These are phyloP conservation scores for Termitomyces sp. DNA, from an alignment of 768 basidiomycete species.

Conservation along the genomic window DNA sequence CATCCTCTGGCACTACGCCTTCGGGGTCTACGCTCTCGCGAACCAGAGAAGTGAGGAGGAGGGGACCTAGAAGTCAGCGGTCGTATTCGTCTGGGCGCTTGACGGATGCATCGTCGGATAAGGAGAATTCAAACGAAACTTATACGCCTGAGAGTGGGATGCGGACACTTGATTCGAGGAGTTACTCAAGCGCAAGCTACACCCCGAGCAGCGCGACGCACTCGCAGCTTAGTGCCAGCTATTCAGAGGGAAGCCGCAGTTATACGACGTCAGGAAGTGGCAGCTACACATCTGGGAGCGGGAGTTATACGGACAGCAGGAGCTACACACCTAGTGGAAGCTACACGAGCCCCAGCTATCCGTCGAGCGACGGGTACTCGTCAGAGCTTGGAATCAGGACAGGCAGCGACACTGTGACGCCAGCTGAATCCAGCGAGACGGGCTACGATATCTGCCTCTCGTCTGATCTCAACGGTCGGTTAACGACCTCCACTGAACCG, in stretches of 20 bases:
- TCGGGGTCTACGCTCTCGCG: constrained; percentile 52
- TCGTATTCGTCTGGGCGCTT: constrained; percentile 38
- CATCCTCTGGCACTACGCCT: constrained; percentile 41
- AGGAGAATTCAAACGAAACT: constrained; percentile 43
- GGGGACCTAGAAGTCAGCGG: constrained; percentile 38
- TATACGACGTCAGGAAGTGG: constrained; percentile 6
- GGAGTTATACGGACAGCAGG: constrained; percentile 18
- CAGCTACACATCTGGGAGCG: constrained; percentile 9
- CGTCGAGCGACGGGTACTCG: constrained; percentile 5
- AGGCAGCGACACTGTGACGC: constrained; percentile 27
- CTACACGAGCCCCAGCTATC: constrained; percentile 15
- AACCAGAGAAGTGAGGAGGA: constrained; percentile 53
- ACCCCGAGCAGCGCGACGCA: constrained; percentile 9
- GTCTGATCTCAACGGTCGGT: constrained; percentile 40
- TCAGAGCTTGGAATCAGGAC: constrained; percentile 15
- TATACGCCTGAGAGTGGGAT: constrained; percentile 25
- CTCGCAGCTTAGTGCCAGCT: constrained; percentile 6
- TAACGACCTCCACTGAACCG: constrained; percentile 26
- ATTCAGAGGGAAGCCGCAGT: constrained; percentile 8
- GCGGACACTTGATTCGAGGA: constrained; percentile 22
- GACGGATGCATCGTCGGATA: constrained; percentile 46
- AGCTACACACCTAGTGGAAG: constrained; percentile 25
- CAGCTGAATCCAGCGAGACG: constrained; percentile 41
- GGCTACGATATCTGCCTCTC: constrained; percentile 53
- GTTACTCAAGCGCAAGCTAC: constrained; percentile 24